A percentile compares a stretch with the other conserved stretches of the same genome.
These are phyloP conservation scores for Heterobasidion irregulare DNA, from an alignment of 1,284 basidiomycete species.

Conservation along the genomic window DNA sequence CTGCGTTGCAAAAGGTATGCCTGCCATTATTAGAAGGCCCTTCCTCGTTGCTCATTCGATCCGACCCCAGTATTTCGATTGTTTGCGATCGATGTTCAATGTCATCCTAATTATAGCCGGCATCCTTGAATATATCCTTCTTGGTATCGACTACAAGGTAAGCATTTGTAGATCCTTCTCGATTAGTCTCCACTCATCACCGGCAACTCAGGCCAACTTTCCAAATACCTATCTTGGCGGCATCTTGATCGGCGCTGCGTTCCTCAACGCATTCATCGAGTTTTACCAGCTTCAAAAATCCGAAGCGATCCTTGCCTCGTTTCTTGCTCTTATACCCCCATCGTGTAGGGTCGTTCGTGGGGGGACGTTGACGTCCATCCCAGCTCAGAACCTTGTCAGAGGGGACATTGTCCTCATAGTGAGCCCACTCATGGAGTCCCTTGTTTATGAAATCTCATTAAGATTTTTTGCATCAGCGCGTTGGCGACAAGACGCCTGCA, in stretches of 20 bases:
- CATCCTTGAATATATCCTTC: constrained; percentile 54
- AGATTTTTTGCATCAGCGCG: constrained; percentile 28
- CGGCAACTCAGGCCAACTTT: constrained; percentile 40
- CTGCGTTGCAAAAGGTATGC: constrained; percentile 50
- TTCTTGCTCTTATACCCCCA: constrained; percentile 66
- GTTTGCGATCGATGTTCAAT: constrained; percentile 60
- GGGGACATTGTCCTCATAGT: constrained; percentile 63
- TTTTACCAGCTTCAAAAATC: constrained; percentile 68
- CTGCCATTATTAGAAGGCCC: neutral
- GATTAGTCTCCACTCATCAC: neutral
- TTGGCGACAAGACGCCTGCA: constrained; percentile 64
- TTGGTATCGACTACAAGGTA: constrained; percentile 55
- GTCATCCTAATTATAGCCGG: constrained; percentile 56
- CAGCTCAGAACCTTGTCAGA: constrained; percentile 58
- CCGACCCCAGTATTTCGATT: constrained; percentile 45
- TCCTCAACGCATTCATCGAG: constrained; percentile 63
- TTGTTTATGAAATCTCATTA: neutral
- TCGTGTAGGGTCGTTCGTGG: constrained; percentile 59
- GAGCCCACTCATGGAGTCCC: constrained; percentile 12
- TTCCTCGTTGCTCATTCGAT: too few species aligned
- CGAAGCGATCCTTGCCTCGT: constrained; percentile 61
- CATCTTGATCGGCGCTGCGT: constrained; percentile 61
- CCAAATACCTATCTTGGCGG: constrained; percentile 61
- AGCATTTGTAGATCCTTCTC: constrained; percentile 4
- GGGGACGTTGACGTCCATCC: constrained; percentile 44